These are phyloP conservation scores for Echium plantagineum DNA, from an alignment of 257 asterid genomes.

Conservation along the genomic window DNA sequence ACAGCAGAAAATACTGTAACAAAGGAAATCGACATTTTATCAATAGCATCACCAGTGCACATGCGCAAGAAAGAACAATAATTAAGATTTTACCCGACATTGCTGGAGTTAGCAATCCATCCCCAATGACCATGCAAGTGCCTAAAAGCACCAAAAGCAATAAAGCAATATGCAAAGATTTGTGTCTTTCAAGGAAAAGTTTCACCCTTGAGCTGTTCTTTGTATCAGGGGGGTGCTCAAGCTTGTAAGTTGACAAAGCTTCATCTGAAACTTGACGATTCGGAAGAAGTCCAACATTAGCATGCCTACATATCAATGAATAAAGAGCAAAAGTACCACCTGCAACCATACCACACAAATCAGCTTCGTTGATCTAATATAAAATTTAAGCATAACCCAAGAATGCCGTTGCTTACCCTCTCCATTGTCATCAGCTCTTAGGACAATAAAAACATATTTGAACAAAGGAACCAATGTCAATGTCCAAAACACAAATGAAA, in stretches of 20 bases:
- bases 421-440: slow-evolving; percentile 95
- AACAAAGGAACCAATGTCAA: slow-evolving; percentile 78
- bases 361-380: slow-evolving; percentile 6
- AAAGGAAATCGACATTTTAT: slow-evolving; percentile 3
- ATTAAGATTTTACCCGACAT: slow-evolving; percentile 22
- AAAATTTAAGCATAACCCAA: background rate
- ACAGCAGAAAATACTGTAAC: slow-evolving; percentile 87
- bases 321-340: slow-evolving; percentile 41
- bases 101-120: slow-evolving; percentile 35
- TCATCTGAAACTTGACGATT: slow-evolving; percentile 31
- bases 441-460: slow-evolving; percentile 83
- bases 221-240: slow-evolving; percentile 17
- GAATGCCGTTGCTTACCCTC: slow-evolving; percentile 46
- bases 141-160: slow-evolving; percentile 31
- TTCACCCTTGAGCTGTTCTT: slow-evolving; percentile 16
- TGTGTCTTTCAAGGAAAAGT: slow-evolving; percentile 24
- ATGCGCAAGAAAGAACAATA: background rate
- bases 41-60: background rate
- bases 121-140: slow-evolving; percentile 37
- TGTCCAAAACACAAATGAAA: slow-evolving; percentile 92
- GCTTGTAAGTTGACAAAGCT: slow-evolving; percentile 21
- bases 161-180: slow-evolving; percentile 16
- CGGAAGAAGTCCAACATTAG: slow-evolving; percentile 30
- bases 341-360: slow-evolving; percentile 13
- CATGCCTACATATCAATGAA: slow-evolving; percentile 38